Percentiles rank a stretch among this genome's conserved stretches.
phyloP scores from a whole-genome alignment of 1,139 yeast genomes.

The Nakaseomyces bracarensis region DNA sequence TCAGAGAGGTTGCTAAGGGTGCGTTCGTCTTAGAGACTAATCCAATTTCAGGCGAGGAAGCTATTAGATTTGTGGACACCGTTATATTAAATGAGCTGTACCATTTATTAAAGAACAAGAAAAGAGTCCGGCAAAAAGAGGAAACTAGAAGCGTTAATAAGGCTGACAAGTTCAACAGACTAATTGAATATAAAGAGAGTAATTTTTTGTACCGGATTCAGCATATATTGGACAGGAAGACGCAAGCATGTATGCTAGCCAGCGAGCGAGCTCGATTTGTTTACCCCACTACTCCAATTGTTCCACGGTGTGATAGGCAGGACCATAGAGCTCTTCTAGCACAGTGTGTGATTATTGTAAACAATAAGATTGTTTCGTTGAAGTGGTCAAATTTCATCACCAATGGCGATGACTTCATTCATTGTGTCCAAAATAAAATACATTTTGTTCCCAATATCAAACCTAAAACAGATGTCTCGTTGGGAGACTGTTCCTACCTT shows the following conservation, averaged over 20 bases:
- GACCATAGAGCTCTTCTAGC: constrained; percentile 37
- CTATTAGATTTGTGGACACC: not conserved
- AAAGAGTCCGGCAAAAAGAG: not conserved
- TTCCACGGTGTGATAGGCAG: constrained; percentile 44
- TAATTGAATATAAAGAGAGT: constrained; percentile 1
- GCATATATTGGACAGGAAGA: constrained; percentile 19
- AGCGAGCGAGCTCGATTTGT: constrained; percentile 38
- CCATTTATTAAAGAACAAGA: not conserved
- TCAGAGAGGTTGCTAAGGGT: constrained; percentile 7
- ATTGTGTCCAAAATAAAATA: constrained; percentile 43
- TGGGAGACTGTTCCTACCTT: constrained; percentile 92
- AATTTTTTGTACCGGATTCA: not conserved
- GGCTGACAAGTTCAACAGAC: constrained; percentile 8
- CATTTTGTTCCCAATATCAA: constrained; percentile 58
- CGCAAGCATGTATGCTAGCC: constrained; percentile 29
- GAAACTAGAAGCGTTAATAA: not conserved
- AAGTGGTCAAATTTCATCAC: constrained; percentile 26
- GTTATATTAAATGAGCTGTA: not conserved
- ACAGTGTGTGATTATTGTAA: constrained; percentile 19
- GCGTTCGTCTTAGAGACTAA: not conserved
- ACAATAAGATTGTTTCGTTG: constrained; percentile 29
- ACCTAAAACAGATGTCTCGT: constrained; percentile 49
- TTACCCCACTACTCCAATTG: constrained; percentile 39
- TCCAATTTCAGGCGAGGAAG: not conserved
- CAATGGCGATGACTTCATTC: constrained; percentile 25